Conservation (phyloP, 75 land plant genomes). For the Picea sitchensis region DNA sequence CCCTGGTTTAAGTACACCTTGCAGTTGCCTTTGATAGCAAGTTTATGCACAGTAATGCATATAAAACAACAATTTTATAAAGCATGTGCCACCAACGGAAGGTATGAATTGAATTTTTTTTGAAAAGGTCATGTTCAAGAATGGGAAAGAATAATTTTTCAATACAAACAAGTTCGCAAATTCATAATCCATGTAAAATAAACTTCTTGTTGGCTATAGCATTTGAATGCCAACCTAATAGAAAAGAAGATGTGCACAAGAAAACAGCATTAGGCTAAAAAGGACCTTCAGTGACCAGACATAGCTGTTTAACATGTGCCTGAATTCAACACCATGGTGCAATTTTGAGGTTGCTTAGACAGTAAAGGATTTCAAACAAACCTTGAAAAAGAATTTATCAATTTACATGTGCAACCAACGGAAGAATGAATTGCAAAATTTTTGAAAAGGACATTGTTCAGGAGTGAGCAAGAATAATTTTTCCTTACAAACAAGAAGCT, state of each 20-base stretch:
- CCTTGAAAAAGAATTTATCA: background rate
- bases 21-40: too few relatives aligned
- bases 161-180: background rate
- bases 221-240: background rate
- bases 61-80: too few relatives aligned
- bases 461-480: background rate
- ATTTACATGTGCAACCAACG: background rate
- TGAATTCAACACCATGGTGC: background rate
- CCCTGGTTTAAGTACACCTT: too few relatives aligned
- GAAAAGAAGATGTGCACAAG: background rate
- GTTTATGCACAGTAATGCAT: too few relatives aligned
- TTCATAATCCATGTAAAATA: background rate
- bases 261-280: background rate
- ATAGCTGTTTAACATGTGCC: background rate
- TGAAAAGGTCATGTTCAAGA: background rate
- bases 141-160: background rate
- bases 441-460: background rate
- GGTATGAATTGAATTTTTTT: background rate
- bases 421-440: background rate
- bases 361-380: too few relatives aligned
- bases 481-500: too few relatives aligned
- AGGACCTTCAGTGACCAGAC: background rate
- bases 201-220: background rate
- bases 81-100: background rate
- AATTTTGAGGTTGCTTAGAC: background rate